Percentiles rank a stretch among this genome's conserved stretches.
Evolutionary conservation across 352 stramenopile genomes (phyloP).

Genomic region (Phytopythium chamaehyphon): DNA sequence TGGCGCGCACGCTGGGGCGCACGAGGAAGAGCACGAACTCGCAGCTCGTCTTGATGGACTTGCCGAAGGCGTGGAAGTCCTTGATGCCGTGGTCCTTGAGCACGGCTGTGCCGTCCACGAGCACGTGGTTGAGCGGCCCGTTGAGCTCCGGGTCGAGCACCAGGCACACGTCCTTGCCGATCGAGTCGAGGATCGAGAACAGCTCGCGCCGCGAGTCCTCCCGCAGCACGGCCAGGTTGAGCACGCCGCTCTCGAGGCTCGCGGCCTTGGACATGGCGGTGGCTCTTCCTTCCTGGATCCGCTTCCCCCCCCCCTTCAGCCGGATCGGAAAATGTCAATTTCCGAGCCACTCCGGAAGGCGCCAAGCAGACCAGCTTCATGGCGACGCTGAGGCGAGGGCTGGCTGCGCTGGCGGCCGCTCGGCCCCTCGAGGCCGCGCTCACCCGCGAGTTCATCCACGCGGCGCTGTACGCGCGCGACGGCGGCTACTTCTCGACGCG

Average conservation of each 20-base stretch:
- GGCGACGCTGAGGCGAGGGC: no score
- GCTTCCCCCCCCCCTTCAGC: no score
- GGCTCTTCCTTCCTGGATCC: not conserved
- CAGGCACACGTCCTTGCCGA: constrained; percentile 86
- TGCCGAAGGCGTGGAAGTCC: constrained; percentile 81
- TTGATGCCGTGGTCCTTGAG: constrained; percentile 85
- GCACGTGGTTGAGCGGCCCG: constrained; percentile 79
- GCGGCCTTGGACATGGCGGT: constrained; percentile 69
- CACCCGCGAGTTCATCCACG: constrained; percentile 83
- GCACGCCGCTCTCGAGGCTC: constrained; percentile 77
- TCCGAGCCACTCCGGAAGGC: no score
- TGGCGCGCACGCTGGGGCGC: constrained; percentile 63
- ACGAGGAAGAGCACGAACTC: constrained; percentile 90
- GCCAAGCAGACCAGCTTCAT: no score
- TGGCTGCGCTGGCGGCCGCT: not conserved
- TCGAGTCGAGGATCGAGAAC: constrained; percentile 79
- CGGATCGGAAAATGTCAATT: no score
- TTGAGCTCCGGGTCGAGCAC: constrained; percentile 83
- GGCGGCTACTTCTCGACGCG: constrained; percentile 82
- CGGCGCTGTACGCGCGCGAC: constrained; percentile 72
- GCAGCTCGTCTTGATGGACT: constrained; percentile 72
- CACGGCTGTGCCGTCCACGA: constrained; percentile 81
- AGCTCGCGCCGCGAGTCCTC: constrained; percentile 82
- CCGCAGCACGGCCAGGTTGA: constrained; percentile 83
- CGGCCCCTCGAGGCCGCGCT: constrained; percentile 33